Conservation (phyloP, 1,284 basidiomycete genomes). For the Baeospora myosura region DNA sequence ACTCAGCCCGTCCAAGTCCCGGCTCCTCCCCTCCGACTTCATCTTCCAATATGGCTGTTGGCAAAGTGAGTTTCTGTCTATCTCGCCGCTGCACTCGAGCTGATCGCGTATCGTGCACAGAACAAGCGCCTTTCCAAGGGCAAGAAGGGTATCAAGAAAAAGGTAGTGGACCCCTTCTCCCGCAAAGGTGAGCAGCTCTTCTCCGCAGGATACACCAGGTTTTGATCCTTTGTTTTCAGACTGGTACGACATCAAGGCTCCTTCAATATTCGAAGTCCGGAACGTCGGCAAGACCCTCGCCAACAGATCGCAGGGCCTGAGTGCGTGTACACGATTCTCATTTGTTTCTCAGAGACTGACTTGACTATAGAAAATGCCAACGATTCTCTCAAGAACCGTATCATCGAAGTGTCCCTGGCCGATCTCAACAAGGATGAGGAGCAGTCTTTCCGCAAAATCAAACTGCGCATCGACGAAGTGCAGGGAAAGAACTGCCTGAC, state of each 20-base stretch:
- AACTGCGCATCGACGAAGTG: constrained; percentile 95
- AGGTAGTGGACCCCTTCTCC: constrained; percentile 99
- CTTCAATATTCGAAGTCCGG: constrained; percentile 94
- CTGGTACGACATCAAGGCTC: constrained; percentile 99
- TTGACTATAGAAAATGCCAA: constrained; percentile 83
- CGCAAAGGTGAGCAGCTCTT: constrained; percentile 80
- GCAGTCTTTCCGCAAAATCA: constrained; percentile 99
- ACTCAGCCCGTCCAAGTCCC: constrained; percentile 46
- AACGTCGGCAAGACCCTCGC: constrained; percentile 98
- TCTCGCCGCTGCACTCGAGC: background rate
- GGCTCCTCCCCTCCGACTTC: constrained; percentile 38
- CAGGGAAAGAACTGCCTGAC: constrained; percentile 99
- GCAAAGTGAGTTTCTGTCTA: constrained; percentile 53
- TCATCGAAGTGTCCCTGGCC: constrained; percentile 93
- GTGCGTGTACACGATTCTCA: constrained; percentile 44
- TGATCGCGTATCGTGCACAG: constrained; percentile 30
- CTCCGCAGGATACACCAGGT: constrained; percentile 1
- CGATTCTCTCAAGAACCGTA: constrained; percentile 96
- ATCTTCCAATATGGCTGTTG: constrained; percentile 76
- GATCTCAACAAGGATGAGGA: constrained; percentile 99
- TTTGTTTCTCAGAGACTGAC: constrained; percentile 11
- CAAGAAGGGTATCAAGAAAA: constrained; percentile 99
- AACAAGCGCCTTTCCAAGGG: constrained; percentile 99
- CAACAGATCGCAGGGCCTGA: constrained; percentile 97
- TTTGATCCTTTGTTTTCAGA: constrained; percentile 60